Percentiles rank a stretch among this genome's conserved stretches.
Evolutionary conservation across 148 eudicot species (phyloP).

Genomic region (Vaccinium corymbosum): DNA sequence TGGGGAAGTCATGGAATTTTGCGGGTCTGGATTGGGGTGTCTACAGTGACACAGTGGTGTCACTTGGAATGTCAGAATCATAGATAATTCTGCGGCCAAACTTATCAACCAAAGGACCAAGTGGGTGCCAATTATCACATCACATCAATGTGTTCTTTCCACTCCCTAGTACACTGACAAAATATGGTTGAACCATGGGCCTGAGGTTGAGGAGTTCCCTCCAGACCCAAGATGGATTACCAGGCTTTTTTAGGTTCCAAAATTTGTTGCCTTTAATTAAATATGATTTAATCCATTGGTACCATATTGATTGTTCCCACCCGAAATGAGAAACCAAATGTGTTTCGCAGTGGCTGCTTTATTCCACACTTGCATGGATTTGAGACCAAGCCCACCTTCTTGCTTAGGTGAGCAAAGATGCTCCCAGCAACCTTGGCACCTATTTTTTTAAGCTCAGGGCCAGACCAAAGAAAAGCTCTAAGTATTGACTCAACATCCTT

Average conservation of each 20-base stretch:
- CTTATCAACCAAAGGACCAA: neutral
- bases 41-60: neutral
- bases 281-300: neutral
- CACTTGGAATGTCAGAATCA: neutral
- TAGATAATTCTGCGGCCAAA: neutral
- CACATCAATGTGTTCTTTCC: neutral
- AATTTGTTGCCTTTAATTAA: neutral
- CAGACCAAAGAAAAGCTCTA: neutral
- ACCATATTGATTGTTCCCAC: constrained; percentile 1
- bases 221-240: neutral
- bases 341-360: neutral
- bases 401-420: neutral
- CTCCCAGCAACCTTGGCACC: neutral
- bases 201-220: neutral
- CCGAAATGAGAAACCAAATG: neutral
- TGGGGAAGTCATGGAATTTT: too few species aligned
- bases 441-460: neutral
- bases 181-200: too few species aligned
- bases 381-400: neutral
- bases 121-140: neutral
- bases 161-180: neutral
- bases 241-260: neutral
- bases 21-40: too few species aligned
- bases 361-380: neutral
- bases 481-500: neutral